Conservation (phyloP, 345 rosid genomes). For the Lepidium africanum region DNA sequence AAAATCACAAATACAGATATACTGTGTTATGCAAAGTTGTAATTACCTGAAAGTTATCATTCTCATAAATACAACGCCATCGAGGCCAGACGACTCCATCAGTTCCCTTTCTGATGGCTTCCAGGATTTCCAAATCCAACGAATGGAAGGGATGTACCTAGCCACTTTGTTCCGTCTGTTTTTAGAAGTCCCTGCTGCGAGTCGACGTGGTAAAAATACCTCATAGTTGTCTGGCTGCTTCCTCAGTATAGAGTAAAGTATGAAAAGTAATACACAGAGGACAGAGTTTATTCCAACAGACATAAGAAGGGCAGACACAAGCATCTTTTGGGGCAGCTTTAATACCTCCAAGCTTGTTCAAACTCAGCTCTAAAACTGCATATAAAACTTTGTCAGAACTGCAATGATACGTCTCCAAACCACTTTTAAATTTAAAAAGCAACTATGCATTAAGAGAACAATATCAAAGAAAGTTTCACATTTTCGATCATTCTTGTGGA, state of each 20-base stretch:
- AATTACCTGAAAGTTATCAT: constrained; percentile 69
- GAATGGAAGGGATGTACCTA: constrained; percentile 71
- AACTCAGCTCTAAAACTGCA: constrained; percentile 15
- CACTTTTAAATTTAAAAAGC: no score
- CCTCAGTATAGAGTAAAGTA: constrained; percentile 65
- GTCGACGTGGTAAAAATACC: constrained; percentile 68
- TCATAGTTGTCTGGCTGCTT: constrained; percentile 66
- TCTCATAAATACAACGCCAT: constrained; percentile 78
- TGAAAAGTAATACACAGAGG: constrained; percentile 65
- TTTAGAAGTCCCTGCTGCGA: constrained; percentile 54
- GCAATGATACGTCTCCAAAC: no score
- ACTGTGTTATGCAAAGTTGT: not conserved
- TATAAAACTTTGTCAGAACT: no score
- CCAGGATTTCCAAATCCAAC: constrained; percentile 81
- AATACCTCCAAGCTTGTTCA: constrained; percentile 8
- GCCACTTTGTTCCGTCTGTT: constrained; percentile 53
- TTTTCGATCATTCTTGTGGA: no score
- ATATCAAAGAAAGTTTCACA: no score
- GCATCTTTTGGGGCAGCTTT: constrained; percentile 38
- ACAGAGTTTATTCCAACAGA: constrained; percentile 81
- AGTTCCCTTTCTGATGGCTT: constrained; percentile 59
- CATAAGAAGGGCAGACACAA: constrained; percentile 84
- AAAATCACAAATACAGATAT: not conserved
- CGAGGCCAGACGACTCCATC: constrained; percentile 61
- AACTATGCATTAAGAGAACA: no score